Conservation (phyloP, 2,329 filamentous ascomycete species). For the Aureobasidium sp. region DNA sequence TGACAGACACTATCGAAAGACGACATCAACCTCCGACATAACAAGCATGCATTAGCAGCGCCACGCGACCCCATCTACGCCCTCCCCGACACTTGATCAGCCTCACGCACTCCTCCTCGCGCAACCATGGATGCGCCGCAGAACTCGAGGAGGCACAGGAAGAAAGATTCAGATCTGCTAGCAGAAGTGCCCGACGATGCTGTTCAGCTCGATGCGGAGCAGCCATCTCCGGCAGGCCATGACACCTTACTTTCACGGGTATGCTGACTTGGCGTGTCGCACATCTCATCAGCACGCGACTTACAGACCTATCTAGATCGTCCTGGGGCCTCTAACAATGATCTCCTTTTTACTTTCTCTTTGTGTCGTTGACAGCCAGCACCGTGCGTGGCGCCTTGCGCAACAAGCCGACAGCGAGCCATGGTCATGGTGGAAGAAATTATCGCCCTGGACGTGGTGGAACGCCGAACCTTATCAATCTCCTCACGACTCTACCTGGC, state of each 20-base stretch:
- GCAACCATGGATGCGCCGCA: not conserved
- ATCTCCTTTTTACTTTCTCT: conserved; percentile 60
- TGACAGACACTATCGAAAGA: conserved; percentile 9
- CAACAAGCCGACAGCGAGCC: conserved; percentile 31
- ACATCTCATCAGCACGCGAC: conserved; percentile 4
- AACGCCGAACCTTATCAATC: conserved; percentile 41
- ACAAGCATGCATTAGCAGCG: conserved; percentile 13
- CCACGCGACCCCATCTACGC: not conserved
- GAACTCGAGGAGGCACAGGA: not conserved
- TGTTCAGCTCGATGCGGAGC: not conserved
- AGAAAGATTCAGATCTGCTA: conserved; percentile 8
- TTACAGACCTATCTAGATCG: conserved; percentile 21
- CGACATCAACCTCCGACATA: not conserved
- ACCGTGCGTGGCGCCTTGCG: conserved; percentile 42
- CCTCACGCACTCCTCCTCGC: not conserved
- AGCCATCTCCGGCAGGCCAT: not conserved
- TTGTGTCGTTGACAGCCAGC: conserved; percentile 54
- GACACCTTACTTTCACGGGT: conserved; percentile 7
- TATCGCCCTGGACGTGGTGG: conserved; percentile 26
- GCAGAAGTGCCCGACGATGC: conserved; percentile 11
- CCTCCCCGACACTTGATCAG: conserved; percentile 1
- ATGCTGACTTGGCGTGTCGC: not conserved
- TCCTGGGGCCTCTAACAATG: conserved; percentile 59
- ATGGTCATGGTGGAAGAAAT: conserved; percentile 29
- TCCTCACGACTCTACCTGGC: conserved; percentile 25